Base-by-base conservation (phyloP, 1,284 basidiomycete species). In the Gymnopus androsaceus region DNA sequence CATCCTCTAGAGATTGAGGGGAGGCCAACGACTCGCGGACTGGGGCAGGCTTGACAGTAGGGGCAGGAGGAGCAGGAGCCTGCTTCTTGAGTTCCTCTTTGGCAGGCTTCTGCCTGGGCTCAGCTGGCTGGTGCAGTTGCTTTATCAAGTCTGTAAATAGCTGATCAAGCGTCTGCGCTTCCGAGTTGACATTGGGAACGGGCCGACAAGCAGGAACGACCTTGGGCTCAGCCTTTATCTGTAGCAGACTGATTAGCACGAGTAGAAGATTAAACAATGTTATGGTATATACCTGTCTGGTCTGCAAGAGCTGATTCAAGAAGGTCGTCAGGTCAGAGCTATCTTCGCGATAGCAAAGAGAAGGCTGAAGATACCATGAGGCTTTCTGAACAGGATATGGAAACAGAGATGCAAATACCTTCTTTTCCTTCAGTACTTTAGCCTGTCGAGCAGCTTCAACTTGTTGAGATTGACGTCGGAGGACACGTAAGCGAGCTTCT, bases 1-100 rank as follows among this genome's bases (percentile, higher is more conserved):
- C 34, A 14, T 51, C 41, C 4, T 56, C 52, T 3, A 54, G n/a
- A n/a, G 41, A 33, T 34, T 36, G 51, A 33, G 51, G 41, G n/a
- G 40, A 37, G 2, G 40, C 30, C 14, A 37, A 15, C 12, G 42
- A 15, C 27, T 45, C 30, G n/a, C 28, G 46, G 19, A n/a, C n/a
- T n/a, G n/a, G n/a, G n/a, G n/a, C n/a, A n/a, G n/a, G n/a, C n/a
- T n/a, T n/a, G n/a, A n/a, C n/a, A n/a, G n/a, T n/a, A n/a, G n/a
- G n/a, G n/a, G 41, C 12, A 1, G 38, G 12, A 15, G 41, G 41
- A 15, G 41, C 15, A 15, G 25, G 25, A 15, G 41, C 15, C 41
- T n/a, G 19, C 25, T 7, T 42, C 4, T 42, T 7, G 17, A 15
- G n/a, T n/a, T n/a, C n/a, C n/a, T n/a, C n/a, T n/a, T n/a, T n/a